Conservation (phyloP, 1,139 yeast genomes). For the Magnusiomyces suaveolens region DNA sequence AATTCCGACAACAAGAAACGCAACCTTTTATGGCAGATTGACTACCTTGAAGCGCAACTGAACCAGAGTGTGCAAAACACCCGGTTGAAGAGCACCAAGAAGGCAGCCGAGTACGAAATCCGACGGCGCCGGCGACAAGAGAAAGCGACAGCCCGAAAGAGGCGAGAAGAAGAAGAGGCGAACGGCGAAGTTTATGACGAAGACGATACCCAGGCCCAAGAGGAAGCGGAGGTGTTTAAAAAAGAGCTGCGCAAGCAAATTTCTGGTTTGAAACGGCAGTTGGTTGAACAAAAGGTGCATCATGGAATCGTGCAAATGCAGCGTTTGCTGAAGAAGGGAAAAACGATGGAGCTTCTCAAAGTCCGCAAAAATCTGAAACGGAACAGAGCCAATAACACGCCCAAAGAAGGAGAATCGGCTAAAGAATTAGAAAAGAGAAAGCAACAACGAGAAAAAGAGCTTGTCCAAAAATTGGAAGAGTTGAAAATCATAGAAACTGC, state of each 20-base stretch:
- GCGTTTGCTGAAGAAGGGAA: conserved; percentile 28
- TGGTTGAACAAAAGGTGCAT: conserved; percentile 30
- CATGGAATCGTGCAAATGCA: conserved; percentile 25
- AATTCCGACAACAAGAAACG: conserved; percentile 20
- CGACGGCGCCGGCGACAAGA: background rate
- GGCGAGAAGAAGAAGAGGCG: conserved; percentile 13
- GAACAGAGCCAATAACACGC: conserved; percentile 13
- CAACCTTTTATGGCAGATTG: conserved; percentile 33
- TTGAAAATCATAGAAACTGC: conserved; percentile 21
- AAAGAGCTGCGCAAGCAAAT: conserved; percentile 24
- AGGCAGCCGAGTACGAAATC: conserved; percentile 21
- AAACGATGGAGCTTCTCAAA: conserved; percentile 28
- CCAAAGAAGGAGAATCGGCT: conserved; percentile 14
- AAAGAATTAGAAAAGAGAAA: conserved; percentile 8
- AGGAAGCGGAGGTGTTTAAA: conserved; percentile 17
- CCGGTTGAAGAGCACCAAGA: conserved; percentile 26
- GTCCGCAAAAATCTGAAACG: conserved; percentile 23
- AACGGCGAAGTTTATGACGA: conserved; percentile 10
- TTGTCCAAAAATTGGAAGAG: conserved; percentile 25
- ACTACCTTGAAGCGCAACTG: conserved; percentile 30
- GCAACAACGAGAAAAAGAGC: conserved; percentile 5
- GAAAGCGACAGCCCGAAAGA: conserved; percentile 14
- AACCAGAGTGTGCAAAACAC: conserved; percentile 21
- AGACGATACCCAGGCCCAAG: too few species aligned
- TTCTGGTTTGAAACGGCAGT: conserved; percentile 22